Conservation (phyloP, 176 grass and related monocot species). For the Melocanna baccifera region DNA sequence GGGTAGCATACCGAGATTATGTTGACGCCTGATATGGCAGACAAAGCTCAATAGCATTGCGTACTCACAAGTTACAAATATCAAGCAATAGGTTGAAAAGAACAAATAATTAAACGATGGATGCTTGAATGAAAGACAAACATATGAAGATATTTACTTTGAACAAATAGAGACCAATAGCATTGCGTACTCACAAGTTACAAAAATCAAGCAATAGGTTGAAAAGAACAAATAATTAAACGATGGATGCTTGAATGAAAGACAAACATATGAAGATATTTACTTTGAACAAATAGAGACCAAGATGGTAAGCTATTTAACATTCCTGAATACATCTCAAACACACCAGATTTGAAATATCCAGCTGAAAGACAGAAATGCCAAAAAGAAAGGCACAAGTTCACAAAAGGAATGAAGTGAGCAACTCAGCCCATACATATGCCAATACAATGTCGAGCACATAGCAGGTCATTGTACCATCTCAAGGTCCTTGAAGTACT, state of each 20-base stretch:
- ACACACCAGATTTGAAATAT: conserved; percentile 47
- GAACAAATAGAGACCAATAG: conserved; percentile 37
- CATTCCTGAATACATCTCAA: conserved; percentile 42
- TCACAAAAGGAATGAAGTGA: conserved; percentile 33
- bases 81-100: not conserved
- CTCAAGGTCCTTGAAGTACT: conserved; percentile 89
- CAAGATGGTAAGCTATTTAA: conserved; percentile 43
- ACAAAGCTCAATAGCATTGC: no score
- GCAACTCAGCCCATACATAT: conserved; percentile 41
- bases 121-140: not conserved
- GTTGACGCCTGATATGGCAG: not conserved
- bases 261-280: conserved; percentile 28
- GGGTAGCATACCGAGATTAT: not conserved
- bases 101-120: not conserved
- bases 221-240: not conserved
- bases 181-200: not conserved
- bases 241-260: not conserved
- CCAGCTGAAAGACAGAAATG: conserved; percentile 37
- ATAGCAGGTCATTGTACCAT: conserved; percentile 51
- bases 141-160: conserved; percentile 43
- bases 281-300: conserved; percentile 48
- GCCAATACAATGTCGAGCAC: conserved; percentile 18
- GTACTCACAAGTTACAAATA: not conserved
- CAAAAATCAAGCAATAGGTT: not conserved
- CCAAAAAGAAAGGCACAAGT: conserved; percentile 18